A percentile compares a stretch with the other conserved stretches of the same genome.
phyloP scores from a whole-genome alignment of 805 yeast species.

The Ogataea naganishii region DNA sequence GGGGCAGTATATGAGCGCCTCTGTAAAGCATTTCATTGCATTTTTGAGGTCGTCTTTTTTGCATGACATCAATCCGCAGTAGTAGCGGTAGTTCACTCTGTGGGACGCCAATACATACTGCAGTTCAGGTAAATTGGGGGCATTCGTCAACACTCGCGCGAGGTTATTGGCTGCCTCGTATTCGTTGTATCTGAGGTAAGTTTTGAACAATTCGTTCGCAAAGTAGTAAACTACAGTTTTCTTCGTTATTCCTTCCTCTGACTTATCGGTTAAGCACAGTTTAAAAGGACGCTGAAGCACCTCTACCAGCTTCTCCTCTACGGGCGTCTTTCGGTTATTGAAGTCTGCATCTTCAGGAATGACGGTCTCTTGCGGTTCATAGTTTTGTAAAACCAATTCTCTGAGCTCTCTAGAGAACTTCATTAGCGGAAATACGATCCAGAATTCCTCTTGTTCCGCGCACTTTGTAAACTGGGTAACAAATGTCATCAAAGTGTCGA shows the following conservation, averaged over 20 bases:
- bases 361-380: too few relatives aligned
- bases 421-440: slow-evolving; percentile 14
- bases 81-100: slow-evolving; percentile 56
- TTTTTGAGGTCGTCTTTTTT: slow-evolving; percentile 51
- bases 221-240: slow-evolving; percentile 62
- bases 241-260: slow-evolving; percentile 40
- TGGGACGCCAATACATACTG: slow-evolving; percentile 37
- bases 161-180: slow-evolving; percentile 67
- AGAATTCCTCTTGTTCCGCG: slow-evolving; percentile 10
- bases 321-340: too few relatives aligned
- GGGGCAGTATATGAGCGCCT: slow-evolving; percentile 35
- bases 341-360: too few relatives aligned
- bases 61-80: slow-evolving; percentile 56
- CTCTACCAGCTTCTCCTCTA: slow-evolving; percentile 20
- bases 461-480: slow-evolving; percentile 9
- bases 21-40: slow-evolving; percentile 42
- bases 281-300: slow-evolving; percentile 64
- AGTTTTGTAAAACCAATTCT: slow-evolving; percentile 8
- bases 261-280: slow-evolving; percentile 70
- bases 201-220: slow-evolving; percentile 57
- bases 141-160: slow-evolving; percentile 57
- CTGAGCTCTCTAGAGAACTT: slow-evolving; percentile 10
- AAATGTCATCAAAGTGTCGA: slow-evolving; percentile 8
- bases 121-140: slow-evolving; percentile 45
- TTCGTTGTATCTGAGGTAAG: slow-evolving; percentile 60